A percentile compares a stretch with the other conserved stretches of the same genome.
phyloP scores from a whole-genome alignment of 1,284 basidiomycete genomes.

The Marasmius oreades region DNA sequence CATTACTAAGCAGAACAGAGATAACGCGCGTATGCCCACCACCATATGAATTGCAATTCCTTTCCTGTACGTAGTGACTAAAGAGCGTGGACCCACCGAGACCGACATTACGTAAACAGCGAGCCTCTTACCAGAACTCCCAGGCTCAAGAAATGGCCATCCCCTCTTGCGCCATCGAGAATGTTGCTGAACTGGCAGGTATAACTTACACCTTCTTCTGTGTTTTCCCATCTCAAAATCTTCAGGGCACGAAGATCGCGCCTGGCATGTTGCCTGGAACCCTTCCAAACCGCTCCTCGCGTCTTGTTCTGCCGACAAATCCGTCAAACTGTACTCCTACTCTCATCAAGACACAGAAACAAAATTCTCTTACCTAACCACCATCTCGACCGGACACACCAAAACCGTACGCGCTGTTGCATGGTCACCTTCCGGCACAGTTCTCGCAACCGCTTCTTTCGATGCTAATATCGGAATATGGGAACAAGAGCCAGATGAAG shows the following conservation, averaged over 20 bases:
- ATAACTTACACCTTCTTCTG: not conserved
- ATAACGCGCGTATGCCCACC: too few species aligned
- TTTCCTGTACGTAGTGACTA: too few species aligned
- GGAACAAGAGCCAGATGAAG: conserved; percentile 62
- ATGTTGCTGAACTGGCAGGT: conserved; percentile 2
- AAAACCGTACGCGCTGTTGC: conserved; percentile 89
- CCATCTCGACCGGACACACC: conserved; percentile 81
- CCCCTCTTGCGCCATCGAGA: conserved; percentile 2
- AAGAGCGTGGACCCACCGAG: too few species aligned
- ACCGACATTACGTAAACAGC: too few species aligned
- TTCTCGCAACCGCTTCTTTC: conserved; percentile 94
- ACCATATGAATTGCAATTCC: too few species aligned
- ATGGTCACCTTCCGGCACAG: conserved; percentile 88
- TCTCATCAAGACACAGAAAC: conserved; percentile 23
- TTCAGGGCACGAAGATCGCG: conserved; percentile 79
- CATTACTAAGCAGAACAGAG: too few species aligned
- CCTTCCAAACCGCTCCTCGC: conserved; percentile 80
- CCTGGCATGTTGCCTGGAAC: conserved; percentile 93
- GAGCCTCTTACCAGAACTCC: too few species aligned
- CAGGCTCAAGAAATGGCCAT: not conserved
- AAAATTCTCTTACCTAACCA: conserved; percentile 53
- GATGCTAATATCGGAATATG: conserved; percentile 93
- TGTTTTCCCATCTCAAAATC: not conserved
- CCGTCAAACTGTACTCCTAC: conserved; percentile 85
- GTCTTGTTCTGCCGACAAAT: conserved; percentile 93